Evolutionary conservation across 306 rosid species (phyloP), one percentile per base, ranked within the genome.

Genomic region (Casuarina equisetifolia): DNA sequence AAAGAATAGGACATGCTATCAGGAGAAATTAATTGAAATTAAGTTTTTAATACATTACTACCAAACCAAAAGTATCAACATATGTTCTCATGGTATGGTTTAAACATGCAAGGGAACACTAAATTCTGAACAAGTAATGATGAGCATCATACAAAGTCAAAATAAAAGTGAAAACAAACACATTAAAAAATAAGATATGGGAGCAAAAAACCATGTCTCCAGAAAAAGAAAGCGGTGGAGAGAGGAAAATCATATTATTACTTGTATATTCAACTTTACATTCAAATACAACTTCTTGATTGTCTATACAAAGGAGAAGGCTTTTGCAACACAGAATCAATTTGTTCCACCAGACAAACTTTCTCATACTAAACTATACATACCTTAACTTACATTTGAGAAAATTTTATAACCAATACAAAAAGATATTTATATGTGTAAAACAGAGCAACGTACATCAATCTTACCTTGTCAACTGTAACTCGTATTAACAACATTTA

Each of bases 31-130:
- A 15, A 69, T 45, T 73, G 76, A 73, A 69, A 35, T 62, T 69
- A 76, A 42, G 15, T 80, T 80, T 42, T 67, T 70, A 58, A 80
- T 64, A 68, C 48, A 43, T 45, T 32, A 52, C 53, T 13, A 43
- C 50, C 42, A 19, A 25, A 42, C 71, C 71, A 17, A 66, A 40
- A n/a, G 4, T 40, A 17, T 12, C 2, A 67, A 67, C 71, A 42
- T 40, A 42, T 17, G 35, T 36, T 49, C 17, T 64, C 1, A 16
- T 39, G 57, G 46, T 62, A 74, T 66, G 59, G 58, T 58, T 64
- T 68, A 74, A 76, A 46, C 69, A 72, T 51, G 71, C 70, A 69
- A 76, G 25, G 75, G 75, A 70, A 69, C 50, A 19, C 6, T 32
- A 3, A 25, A 81, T 78, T 76, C 69, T 36, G 2, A 42, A 62